Percentiles rank a stretch among this genome's conserved stretches.
phyloP scores from a whole-genome alignment of 208 protist genomes.

The Trypanosoma rangeli region DNA sequence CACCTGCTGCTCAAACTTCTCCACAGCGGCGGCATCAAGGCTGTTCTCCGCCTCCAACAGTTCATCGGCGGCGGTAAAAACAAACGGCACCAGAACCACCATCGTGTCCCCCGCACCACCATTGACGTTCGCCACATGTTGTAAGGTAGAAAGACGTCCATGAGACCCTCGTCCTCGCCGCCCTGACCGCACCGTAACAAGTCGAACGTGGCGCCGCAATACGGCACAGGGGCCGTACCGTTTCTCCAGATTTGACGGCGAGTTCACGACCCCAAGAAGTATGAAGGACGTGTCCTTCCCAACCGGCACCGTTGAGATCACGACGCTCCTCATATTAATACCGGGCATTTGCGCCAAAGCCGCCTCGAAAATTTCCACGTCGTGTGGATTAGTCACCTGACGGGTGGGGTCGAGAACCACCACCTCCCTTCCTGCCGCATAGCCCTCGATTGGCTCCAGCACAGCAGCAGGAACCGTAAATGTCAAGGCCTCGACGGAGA shows the following conservation, averaged over 20 bases:
- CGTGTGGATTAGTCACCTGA: constrained; percentile 63
- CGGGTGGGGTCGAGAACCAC: constrained; percentile 52
- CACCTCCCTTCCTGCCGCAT: constrained; percentile 56
- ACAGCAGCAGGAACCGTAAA: constrained; percentile 47
- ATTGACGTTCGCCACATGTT: constrained; percentile 1
- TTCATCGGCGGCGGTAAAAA: constrained; percentile 78
- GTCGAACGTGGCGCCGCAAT: constrained; percentile 21
- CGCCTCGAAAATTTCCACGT: constrained; percentile 47
- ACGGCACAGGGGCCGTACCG: constrained; percentile 27
- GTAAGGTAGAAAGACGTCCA: background rate
- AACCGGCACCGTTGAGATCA: constrained; percentile 47
- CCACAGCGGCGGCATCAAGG: constrained; percentile 69
- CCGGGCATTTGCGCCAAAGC: constrained; percentile 21
- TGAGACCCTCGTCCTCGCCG: background rate
- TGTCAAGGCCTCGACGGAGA: constrained; percentile 18
- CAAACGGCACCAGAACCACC: constrained; percentile 68
- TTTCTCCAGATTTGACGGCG: constrained; percentile 41
- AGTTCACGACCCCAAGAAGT: constrained; percentile 69
- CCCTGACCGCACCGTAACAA: constrained; percentile 19
- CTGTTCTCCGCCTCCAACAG: constrained; percentile 74
- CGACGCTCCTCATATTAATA: constrained; percentile 13
- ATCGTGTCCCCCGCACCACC: constrained; percentile 13
- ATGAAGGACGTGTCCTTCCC: constrained; percentile 61
- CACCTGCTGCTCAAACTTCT: constrained; percentile 64
- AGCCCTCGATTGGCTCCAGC: constrained; percentile 65